Evolutionary conservation across 2,329 filamentous ascomycete species (phyloP).

Genomic region (Nigrograna mackinnonii): DNA sequence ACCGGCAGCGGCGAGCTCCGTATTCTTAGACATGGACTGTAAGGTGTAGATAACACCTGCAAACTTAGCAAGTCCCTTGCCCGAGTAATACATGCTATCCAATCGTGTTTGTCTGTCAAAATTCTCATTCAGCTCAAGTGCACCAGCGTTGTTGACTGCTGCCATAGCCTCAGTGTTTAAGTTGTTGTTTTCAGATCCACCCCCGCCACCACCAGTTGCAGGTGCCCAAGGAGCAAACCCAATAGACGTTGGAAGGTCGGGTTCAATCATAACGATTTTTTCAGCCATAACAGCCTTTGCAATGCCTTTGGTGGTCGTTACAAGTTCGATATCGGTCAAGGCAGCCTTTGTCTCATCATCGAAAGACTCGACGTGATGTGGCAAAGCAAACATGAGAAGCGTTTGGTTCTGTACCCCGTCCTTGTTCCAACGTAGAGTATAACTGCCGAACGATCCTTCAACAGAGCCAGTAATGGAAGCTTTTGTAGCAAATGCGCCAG

Average conservation of each 20-base stretch:
- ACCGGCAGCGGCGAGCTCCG: slow-evolving; percentile 55
- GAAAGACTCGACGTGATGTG: slow-evolving; percentile 84
- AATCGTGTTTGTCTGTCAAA: slow-evolving; percentile 74
- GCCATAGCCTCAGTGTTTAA: slow-evolving; percentile 57
- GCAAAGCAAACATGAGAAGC: slow-evolving; percentile 85
- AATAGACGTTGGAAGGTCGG: slow-evolving; percentile 69
- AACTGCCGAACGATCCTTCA: slow-evolving; percentile 61
- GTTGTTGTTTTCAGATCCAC: slow-evolving; percentile 32
- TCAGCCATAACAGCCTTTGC: slow-evolving; percentile 65
- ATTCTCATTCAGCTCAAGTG: slow-evolving; percentile 74
- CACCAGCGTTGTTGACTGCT: slow-evolving; percentile 64
- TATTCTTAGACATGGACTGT: slow-evolving; percentile 64
- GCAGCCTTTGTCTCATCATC: slow-evolving; percentile 57
- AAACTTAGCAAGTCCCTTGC: slow-evolving; percentile 54
- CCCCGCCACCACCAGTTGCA: slow-evolving; percentile 35
- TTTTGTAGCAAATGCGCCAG: slow-evolving; percentile 73
- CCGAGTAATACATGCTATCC: slow-evolving; percentile 94
- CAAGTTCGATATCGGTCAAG: slow-evolving; percentile 61
- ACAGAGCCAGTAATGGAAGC: slow-evolving; percentile 55
- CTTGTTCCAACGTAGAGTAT: slow-evolving; percentile 74
- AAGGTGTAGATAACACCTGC: slow-evolving; percentile 49
- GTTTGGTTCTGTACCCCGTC: slow-evolving; percentile 61
- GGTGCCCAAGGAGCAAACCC: slow-evolving; percentile 81
- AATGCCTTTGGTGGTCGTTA: slow-evolving; percentile 86
- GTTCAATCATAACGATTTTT: slow-evolving; percentile 71